These are phyloP conservation scores for Arbutus unedo DNA, from an alignment of 148 eudicot species.

Conservation along the genomic window DNA sequence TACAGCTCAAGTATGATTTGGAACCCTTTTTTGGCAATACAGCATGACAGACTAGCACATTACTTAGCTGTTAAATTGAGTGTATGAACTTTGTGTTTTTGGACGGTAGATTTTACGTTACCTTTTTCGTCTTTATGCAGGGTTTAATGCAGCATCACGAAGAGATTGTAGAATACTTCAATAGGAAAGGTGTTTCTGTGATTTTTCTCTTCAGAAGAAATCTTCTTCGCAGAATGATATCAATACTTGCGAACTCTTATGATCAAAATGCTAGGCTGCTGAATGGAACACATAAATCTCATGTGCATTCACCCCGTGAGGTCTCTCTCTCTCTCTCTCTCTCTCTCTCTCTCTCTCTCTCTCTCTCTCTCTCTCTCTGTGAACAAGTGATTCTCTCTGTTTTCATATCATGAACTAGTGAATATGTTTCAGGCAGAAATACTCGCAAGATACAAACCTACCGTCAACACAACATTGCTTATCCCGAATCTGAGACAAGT, in stretches of 20 bases:
- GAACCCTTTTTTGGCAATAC: background rate
- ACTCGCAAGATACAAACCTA: slow-evolving; percentile 64
- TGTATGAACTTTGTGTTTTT: background rate
- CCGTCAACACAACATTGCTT: slow-evolving; percentile 49
- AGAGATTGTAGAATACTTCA: slow-evolving; percentile 71
- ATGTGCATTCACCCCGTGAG: slow-evolving; percentile 76
- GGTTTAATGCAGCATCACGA: slow-evolving; percentile 83
- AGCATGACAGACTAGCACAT: background rate
- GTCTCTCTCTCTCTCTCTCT: slow-evolving; percentile 32
- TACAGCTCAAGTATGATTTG: background rate
- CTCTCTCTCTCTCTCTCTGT: background rate
- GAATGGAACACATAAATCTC: slow-evolving; percentile 86
- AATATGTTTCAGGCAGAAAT: slow-evolving; percentile 55
- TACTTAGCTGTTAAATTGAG: background rate
- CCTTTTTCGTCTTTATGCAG: slow-evolving; percentile 32
- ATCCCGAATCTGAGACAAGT: slow-evolving; percentile 58
- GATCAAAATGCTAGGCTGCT: slow-evolving; percentile 67
- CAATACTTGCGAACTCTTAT: slow-evolving; percentile 76
- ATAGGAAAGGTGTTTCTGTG: slow-evolving; percentile 58
- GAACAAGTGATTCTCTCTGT: background rate
- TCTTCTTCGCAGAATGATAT: slow-evolving; percentile 73
- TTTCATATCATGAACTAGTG: background rate
- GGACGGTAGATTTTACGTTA: background rate
- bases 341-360: slow-evolving; percentile 14
- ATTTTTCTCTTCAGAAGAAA: slow-evolving; percentile 89